These are phyloP conservation scores for Dactylonectria estremocensis DNA, from an alignment of 2,329 filamentous ascomycete species.

Conservation along the genomic window DNA sequence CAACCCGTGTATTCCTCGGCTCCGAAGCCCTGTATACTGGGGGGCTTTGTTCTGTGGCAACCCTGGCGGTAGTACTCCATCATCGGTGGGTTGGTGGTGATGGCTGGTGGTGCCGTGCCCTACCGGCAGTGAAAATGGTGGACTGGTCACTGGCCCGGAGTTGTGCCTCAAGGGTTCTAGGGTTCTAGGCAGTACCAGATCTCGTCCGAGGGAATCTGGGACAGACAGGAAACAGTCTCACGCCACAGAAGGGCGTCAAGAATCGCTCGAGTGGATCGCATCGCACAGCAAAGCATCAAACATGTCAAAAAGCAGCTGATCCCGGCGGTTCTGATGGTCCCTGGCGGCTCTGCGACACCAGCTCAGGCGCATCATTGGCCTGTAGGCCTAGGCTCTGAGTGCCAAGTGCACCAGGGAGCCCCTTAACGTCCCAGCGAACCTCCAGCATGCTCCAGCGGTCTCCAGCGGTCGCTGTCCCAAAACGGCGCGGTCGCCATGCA, in stretches of 20 bases:
- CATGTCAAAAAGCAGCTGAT: slow-evolving; percentile 27
- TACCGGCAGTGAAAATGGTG: slow-evolving; percentile 1
- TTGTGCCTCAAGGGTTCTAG: background rate
- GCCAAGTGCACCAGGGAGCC: slow-evolving; percentile 16
- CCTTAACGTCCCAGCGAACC: background rate
- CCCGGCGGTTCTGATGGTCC: slow-evolving; percentile 28
- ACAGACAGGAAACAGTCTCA: slow-evolving; percentile 38
- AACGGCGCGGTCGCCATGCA: slow-evolving; percentile 43
- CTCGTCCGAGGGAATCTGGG: slow-evolving; percentile 4
- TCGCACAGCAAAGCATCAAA: slow-evolving; percentile 10
- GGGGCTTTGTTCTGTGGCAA: slow-evolving; percentile 9
- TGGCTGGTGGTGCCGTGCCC: background rate
- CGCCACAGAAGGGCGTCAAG: slow-evolving; percentile 37
- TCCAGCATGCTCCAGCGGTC: slow-evolving; percentile 13
- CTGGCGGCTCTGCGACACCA: slow-evolving; percentile 40
- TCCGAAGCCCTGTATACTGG: slow-evolving; percentile 17
- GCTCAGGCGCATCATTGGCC: slow-evolving; percentile 34
- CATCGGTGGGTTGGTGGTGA: background rate
- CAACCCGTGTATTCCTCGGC: slow-evolving; percentile 17
- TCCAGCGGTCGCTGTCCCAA: slow-evolving; percentile 41
- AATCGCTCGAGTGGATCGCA: slow-evolving; percentile 24
- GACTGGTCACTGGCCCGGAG: background rate
- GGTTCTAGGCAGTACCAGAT: slow-evolving; percentile 21
- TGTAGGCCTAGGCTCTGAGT: slow-evolving; percentile 39
- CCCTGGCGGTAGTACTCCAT: slow-evolving; percentile 13